Percentiles rank a stretch among this genome's conserved stretches.
Evolutionary conservation across 257 asterid genomes (phyloP).

Genomic region (Scutellaria minor): DNA sequence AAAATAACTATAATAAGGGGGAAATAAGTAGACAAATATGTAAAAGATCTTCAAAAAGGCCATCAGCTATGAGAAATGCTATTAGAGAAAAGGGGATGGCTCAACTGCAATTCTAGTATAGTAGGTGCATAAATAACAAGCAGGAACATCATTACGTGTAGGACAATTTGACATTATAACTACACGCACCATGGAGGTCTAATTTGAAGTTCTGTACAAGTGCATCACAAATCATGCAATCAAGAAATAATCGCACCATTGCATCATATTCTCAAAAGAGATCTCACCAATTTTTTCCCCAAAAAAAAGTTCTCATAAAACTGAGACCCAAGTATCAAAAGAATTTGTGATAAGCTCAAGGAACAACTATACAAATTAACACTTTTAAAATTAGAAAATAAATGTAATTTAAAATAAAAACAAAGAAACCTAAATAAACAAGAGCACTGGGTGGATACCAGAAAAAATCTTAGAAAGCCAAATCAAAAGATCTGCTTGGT

Average conservation of each 20-base stretch:
- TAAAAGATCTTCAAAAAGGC: slow-evolving; percentile 1
- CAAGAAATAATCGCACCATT: background rate
- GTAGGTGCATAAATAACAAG: slow-evolving; percentile 18
- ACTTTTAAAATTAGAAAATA: background rate
- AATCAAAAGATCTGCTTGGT: background rate
- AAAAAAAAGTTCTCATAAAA: background rate
- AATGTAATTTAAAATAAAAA: background rate
- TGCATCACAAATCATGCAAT: slow-evolving; percentile 27
- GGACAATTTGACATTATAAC: background rate
- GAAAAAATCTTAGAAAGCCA: background rate
- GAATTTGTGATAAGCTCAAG: slow-evolving; percentile 6
- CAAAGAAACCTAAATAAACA: slow-evolving; percentile 9
- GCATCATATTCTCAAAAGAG: background rate
- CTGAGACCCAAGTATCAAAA: background rate
- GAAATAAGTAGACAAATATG: slow-evolving; percentile 8
- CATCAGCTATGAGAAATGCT: slow-evolving; percentile 2
- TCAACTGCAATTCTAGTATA: slow-evolving; percentile 8
- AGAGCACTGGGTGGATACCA: background rate
- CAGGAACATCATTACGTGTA: background rate
- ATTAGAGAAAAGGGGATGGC: slow-evolving; percentile 4
- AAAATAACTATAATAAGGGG: background rate
- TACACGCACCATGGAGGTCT: slow-evolving; percentile 19
- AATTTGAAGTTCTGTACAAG: slow-evolving; percentile 26
- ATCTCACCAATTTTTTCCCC: background rate
- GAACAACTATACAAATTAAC: background rate